phyloP scores from a whole-genome alignment of 441 rosid species.

The Melastoma candidum region DNA sequence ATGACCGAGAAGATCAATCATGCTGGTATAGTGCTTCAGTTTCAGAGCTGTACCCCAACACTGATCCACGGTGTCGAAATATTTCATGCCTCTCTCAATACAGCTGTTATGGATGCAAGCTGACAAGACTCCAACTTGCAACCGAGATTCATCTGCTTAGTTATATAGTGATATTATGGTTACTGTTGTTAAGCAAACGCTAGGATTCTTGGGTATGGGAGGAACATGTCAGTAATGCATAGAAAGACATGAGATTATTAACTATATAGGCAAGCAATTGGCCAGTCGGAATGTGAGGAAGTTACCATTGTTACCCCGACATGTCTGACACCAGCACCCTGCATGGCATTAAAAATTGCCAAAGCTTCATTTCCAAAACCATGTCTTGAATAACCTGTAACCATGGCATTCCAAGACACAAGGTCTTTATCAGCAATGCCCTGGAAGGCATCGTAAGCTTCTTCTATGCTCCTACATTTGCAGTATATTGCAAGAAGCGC shows the following conservation, averaged over 20 bases:
- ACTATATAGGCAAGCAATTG: background rate
- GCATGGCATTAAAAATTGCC: conserved; percentile 23
- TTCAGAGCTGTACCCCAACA: conserved; percentile 35
- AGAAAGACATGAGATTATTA: background rate
- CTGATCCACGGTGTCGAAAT: conserved; percentile 32
- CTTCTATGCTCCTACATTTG: conserved; percentile 41
- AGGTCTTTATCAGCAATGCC: conserved; percentile 48
- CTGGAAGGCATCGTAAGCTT: conserved; percentile 46
- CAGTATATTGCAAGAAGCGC: conserved; percentile 18
- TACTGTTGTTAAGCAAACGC: no score
- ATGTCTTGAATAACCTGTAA: conserved; percentile 42
- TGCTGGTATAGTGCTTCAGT: conserved; percentile 29
- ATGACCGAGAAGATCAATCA: conserved; percentile 38
- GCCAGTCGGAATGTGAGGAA: background rate
- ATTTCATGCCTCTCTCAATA: conserved; percentile 15
- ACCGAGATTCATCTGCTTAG: background rate
- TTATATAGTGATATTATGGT: no score
- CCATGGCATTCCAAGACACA: conserved; percentile 27
- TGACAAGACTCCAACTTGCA: conserved; percentile 18
- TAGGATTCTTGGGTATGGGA: no score
- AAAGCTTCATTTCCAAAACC: conserved; percentile 40
- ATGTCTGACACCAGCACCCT: conserved; percentile 14
- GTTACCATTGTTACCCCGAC: conserved; percentile 16
- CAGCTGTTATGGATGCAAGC: conserved; percentile 17
- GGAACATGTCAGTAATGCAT: no score